phyloP scores from a whole-genome alignment of 2,329 filamentous ascomycete genomes.

The Ophiocordyceps camponoti-floridani region DNA sequence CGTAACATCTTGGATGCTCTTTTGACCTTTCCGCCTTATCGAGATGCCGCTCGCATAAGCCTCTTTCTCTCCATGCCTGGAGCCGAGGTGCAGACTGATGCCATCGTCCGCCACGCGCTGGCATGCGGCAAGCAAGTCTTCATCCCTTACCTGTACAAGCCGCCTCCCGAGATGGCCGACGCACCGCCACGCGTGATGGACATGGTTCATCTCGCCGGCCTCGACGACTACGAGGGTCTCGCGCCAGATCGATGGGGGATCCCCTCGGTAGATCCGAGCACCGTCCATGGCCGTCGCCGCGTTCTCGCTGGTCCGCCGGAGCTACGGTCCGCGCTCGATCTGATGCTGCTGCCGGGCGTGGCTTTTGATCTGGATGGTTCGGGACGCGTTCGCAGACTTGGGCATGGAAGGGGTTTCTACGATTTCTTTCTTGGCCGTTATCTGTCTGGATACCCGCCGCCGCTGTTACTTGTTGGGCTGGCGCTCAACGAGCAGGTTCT shows the following conservation, averaged over 20 bases:
- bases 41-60: slow-evolving; percentile 56
- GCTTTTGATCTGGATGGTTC: slow-evolving; percentile 56
- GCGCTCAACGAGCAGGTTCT: slow-evolving; percentile 78
- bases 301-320: slow-evolving; percentile 44
- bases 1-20: slow-evolving; percentile 45
- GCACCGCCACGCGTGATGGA: slow-evolving; percentile 66
- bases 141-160: slow-evolving; percentile 71
- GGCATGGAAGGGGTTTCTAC: slow-evolving; percentile 94
- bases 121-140: slow-evolving; percentile 67
- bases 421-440: slow-evolving; percentile 80
- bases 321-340: slow-evolving; percentile 42
- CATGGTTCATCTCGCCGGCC: slow-evolving; percentile 64
- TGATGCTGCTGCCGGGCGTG: slow-evolving; percentile 84
- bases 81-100: slow-evolving; percentile 69
- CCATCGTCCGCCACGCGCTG: slow-evolving; percentile 69
- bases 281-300: slow-evolving; percentile 49
- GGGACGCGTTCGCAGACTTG: slow-evolving; percentile 52
- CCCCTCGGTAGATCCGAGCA: slow-evolving; percentile 56
- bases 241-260: slow-evolving; percentile 81
- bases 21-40: slow-evolving; percentile 53
- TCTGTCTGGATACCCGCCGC: slow-evolving; percentile 18
- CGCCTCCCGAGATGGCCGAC: slow-evolving; percentile 22
- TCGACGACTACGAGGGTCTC: slow-evolving; percentile 63
- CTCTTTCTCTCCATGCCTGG: slow-evolving; percentile 88
- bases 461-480: slow-evolving; percentile 49